Evolutionary conservation across 257 asterid genomes (phyloP), one percentile per base, ranked within the genome.

Genomic region (Buddleja alternifolia): DNA sequence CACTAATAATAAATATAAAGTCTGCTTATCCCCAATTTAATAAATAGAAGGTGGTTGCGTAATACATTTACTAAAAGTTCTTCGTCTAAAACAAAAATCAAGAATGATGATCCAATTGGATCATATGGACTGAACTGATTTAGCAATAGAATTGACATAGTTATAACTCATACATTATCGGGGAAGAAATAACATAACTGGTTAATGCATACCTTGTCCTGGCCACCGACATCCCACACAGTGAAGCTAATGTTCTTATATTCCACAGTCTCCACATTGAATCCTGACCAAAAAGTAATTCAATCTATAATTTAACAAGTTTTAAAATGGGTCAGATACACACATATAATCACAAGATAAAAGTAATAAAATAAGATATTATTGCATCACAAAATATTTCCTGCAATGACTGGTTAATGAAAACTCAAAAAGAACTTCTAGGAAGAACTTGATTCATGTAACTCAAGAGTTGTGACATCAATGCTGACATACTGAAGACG

Each of bases 201-300:
- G 50, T 19, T 41, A 53, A 25, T 44, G 61, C 39, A 63, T 66
- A 81, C 86, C 86, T 77, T 81, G 68, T 81, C 86, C 72, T 77
- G 86, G 46, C 86, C 86, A 1, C 86, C 86, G 7, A 81, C 86
- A 75, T 81, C 86, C 86, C 86, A 81, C 48, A 81, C 86, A 29
- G 86, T 81, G 75, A 81, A 81, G 75, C 86, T 81, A 53, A 81
- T 81, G 76, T 81, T 77, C 70, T 74, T 78, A 34, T 81, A 81
- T 53, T 81, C 85, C 66, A 81, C 85, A 67, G 85, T 81, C 76
- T 81, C 85, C 71, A 80, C 85, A 73, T 81, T 81, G 73, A 77
- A 77, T 58, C 70, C 70, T 64, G 70, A 24, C 39, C 34, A 60
- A 41, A 37, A 36, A 37, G 36, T 59, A 10, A 0, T 16, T 14